Conservation (phyloP, 2,329 filamentous ascomycete genomes). For the Bipolaris victoriae region DNA sequence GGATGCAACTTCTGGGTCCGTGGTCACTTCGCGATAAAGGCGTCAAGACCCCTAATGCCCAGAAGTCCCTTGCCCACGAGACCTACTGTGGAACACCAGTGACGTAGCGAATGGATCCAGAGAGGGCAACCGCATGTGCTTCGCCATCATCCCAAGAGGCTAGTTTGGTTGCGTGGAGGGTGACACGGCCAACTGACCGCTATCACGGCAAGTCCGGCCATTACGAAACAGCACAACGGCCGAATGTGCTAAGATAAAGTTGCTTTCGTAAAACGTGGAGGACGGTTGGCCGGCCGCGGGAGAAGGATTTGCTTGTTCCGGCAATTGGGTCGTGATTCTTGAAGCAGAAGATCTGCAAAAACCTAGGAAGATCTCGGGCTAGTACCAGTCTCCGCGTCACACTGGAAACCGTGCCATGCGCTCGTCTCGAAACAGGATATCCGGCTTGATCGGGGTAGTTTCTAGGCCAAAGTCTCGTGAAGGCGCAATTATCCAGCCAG, state of each 20-base stretch:
- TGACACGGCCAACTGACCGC: slow-evolving; percentile 9
- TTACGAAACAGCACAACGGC: slow-evolving; percentile 2
- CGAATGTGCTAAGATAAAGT: slow-evolving; percentile 1
- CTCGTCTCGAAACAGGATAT: slow-evolving; percentile 16
- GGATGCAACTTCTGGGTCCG: slow-evolving; percentile 5
- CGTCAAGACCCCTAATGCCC: slow-evolving; percentile 1
- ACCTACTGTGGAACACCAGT: slow-evolving; percentile 8
- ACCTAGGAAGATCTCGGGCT: slow-evolving; percentile 17
- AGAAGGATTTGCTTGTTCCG: slow-evolving; percentile 9
- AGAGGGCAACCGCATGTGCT: not conserved
- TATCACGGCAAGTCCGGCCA: not conserved
- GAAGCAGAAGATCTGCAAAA: slow-evolving; percentile 17
- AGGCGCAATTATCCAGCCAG: slow-evolving; percentile 11
- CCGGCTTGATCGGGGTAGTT: slow-evolving; percentile 7
- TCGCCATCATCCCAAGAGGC: slow-evolving; percentile 4
- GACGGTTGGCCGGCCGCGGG: slow-evolving; percentile 3
- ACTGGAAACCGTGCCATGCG: slow-evolving; percentile 8
- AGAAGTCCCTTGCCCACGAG: slow-evolving; percentile 7
- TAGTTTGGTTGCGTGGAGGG: slow-evolving; percentile 5
- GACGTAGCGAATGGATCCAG: slow-evolving; percentile 7
- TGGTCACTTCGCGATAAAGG: not conserved
- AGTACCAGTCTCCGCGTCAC: slow-evolving; percentile 10
- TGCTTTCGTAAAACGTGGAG: not conserved
- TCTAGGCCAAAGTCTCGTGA: slow-evolving; percentile 5
- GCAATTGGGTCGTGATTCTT: slow-evolving; percentile 8